Conservation (phyloP, 129 eudicot species). For the Daucus carota region DH1_v3.0 NC_030386.2:6898501-6899000, state of each 20-base stretch:
- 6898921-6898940: neutral
- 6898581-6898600: constrained; percentile 47
- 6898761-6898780: neutral
- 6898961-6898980: neutral
- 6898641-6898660: constrained; percentile 39
- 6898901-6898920: neutral
- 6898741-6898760: constrained; percentile 39
- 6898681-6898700: constrained; percentile 29
- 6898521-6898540: constrained; percentile 13
- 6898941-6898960: neutral
- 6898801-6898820: neutral
- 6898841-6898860: neutral
- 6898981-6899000: neutral
- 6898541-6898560: constrained; percentile 56
- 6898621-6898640: constrained; percentile 36
- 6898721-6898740: constrained; percentile 50
- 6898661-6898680: constrained; percentile 34
- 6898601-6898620: constrained; percentile 63
- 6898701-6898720: constrained; percentile 65
- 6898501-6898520: constrained; percentile 25
- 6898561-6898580: constrained; percentile 48
- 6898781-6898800: neutral
- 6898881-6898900: neutral
- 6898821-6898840: constrained; percentile 6
- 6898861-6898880: neutral